These are phyloP conservation scores for Russula dissimulans DNA, from an alignment of 768 basidiomycete genomes.

Conservation along the genomic window DNA sequence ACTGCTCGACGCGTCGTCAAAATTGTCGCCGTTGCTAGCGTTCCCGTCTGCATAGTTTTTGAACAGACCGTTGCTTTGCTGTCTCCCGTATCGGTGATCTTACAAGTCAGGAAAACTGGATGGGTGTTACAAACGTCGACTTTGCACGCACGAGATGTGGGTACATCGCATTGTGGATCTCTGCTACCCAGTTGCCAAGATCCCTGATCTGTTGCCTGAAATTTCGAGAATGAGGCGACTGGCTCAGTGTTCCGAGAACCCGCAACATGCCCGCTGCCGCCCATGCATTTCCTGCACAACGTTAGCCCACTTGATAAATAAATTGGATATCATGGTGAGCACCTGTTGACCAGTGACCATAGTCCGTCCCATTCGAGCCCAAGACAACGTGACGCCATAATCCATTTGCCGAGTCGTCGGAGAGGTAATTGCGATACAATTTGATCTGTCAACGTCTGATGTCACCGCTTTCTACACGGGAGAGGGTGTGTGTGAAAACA, in stretches of 20 bases:
- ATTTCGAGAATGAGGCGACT: constrained; percentile 43
- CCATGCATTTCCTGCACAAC: constrained; percentile 68
- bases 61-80: constrained; percentile 46
- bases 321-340: constrained; percentile 9
- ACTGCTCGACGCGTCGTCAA: constrained; percentile 65
- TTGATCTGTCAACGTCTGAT: constrained; percentile 29
- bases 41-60: constrained; percentile 60
- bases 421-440: constrained; percentile 60
- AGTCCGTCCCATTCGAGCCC: constrained; percentile 43
- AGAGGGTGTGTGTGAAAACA: background rate
- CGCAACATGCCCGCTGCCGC: constrained; percentile 82
- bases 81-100: background rate
- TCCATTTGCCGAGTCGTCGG: constrained; percentile 38
- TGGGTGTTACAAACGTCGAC: background rate
- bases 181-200: constrained; percentile 53
- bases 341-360: constrained; percentile 79
- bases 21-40: constrained; percentile 33
- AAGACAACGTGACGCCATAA: constrained; percentile 72
- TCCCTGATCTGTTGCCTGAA: constrained; percentile 47
- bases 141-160: constrained; percentile 38
- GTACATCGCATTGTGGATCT: constrained; percentile 72
- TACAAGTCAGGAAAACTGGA: background rate
- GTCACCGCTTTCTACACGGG: background rate
- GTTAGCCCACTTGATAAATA: background rate
- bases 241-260: constrained; percentile 64